Base-by-base conservation (phyloP, 331 rosid species). In the Saraca asoca region DNA sequence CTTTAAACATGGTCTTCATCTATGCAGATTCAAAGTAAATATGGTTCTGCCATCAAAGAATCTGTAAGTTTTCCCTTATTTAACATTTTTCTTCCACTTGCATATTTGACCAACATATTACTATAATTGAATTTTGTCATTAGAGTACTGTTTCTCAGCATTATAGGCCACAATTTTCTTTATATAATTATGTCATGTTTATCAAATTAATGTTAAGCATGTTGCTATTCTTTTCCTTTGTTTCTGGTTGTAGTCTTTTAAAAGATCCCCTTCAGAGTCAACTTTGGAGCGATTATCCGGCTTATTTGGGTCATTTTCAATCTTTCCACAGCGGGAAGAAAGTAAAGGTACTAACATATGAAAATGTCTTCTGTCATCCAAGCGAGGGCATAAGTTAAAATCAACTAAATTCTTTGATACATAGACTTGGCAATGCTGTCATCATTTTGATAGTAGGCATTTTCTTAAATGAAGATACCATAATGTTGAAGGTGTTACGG, bases 1-100 rank as follows among this genome's bases (percentile, higher is more conserved):
- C 15, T 3, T 63, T n/a, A n/a, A 44, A 69, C 65, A 71, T 11
- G 42, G 74, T 12, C 66, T 0, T 69, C 64, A 12, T 74, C 48
- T 65, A 15, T 74, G 51, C 95, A 94, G 99, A 71, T 90, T 46
- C 99, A 90, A 74, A 83, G 96, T 81, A 94, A 82, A 86, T 90
- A 83, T 68, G 92, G 97, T n/a, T 66, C 78, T 60, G 49, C 78
- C 72, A 87, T 66, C 76, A 86, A 79, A 65, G 92, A 83, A 78
- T 77, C 80, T 67, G 97, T 94, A 85, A 88, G 88, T 44, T 50
- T 53, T 74, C 67, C 69, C 33, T 19, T 58, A 53, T 73, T 55
- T 64, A 44, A 20, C 77, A 10, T 41, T 7, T 37, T 71, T 58
- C 41, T 53, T 63, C 51, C 60, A 45, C 45, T 12, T 12, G 39